phyloP scores from a whole-genome alignment of 2,329 filamentous ascomycete genomes.

The Fusarium sp. region DNA sequence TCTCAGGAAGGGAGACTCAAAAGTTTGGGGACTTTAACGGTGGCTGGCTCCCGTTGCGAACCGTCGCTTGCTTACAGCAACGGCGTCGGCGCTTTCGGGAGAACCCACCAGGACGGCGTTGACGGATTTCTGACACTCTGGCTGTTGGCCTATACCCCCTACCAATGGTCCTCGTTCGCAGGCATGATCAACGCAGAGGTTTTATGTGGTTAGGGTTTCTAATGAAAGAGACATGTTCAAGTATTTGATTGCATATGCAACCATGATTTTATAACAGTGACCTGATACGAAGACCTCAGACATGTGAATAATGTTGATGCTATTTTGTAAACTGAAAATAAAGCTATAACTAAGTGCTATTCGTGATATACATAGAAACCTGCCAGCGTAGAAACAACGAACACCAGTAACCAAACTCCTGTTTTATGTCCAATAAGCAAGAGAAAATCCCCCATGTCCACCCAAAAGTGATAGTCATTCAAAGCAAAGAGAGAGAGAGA shows the following conservation, averaged over 20 bases:
- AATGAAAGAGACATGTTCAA: constrained; percentile 53
- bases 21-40: constrained; percentile 52
- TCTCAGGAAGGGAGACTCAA: constrained; percentile 54
- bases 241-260: constrained; percentile 8
- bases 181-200: constrained; percentile 54
- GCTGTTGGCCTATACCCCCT: constrained; percentile 60
- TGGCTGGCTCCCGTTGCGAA: constrained; percentile 47
- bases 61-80: constrained; percentile 40
- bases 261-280: background rate
- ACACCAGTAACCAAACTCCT: constrained; percentile 25
- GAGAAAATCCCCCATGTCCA: background rate
- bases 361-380: constrained; percentile 7
- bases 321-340: constrained; percentile 16
- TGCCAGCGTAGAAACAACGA: constrained; percentile 10
- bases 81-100: constrained; percentile 43
- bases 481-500: background rate
- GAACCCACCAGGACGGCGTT: constrained; percentile 57
- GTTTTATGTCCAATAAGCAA: constrained; percentile 2
- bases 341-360: constrained; percentile 1
- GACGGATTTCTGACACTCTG: constrained; percentile 57
- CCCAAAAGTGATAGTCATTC: background rate
- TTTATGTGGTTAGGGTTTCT: constrained; percentile 54
- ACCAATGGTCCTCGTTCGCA: constrained; percentile 53
- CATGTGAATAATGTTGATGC: background rate
- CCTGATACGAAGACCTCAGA: too few species aligned